Evolutionary conservation across 208 protist genomes (phyloP), one percentile per base, ranked within the genome.

Genomic region (Crithidia thermophila): DNA sequence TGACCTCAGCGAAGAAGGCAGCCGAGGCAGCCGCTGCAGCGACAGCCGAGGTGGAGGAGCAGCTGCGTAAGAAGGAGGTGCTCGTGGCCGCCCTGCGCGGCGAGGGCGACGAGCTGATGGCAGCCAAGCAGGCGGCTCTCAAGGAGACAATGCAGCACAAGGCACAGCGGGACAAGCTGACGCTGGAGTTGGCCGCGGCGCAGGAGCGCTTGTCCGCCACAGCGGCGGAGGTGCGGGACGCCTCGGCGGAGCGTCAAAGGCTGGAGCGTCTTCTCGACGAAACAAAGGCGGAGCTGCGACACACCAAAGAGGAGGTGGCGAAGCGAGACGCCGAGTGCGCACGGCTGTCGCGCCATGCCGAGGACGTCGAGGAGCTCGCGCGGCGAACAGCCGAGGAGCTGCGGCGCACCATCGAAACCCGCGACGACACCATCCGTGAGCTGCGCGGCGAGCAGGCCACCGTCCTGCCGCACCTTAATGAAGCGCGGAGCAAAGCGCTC

Each of bases 361-460:
- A 69, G 49, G 81, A 88, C 33, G 82, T 85, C 39, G 87, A 93
- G 67, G 58, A 53, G 47, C 63, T 87, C n/a, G 81, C 84, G 27
- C 70, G 77, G 30, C 55, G 65, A 25, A 87, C 75, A 13, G 61
- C 76, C 20, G 79, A 86, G 58, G 83, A 89, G 37, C 64, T 93
- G 13, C 78, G 73, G 34, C 52, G 51, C 45, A 60, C 68, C 36
- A 18, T 90, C 28, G 31, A 61, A n/a, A 42, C 52, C 9, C 87
- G 77, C 30, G 79, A 89, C 37, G 60, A 74, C 11, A 77, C 66
- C 21, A 82, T 93, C 37, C 76, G 56, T 16, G 55, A 58, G 8
- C 64, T 93, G 20, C 87, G 76, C n/a, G 57, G 63, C 23, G 87
- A 93, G 39, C 66, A 81, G 56, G 67, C 75, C 33, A 67, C 74